A percentile compares a stretch with the other conserved stretches of the same genome.
Conservation (phyloP, 495 filamentous ascomycete species). For the Barbatosphaeria neglecta region DNA sequence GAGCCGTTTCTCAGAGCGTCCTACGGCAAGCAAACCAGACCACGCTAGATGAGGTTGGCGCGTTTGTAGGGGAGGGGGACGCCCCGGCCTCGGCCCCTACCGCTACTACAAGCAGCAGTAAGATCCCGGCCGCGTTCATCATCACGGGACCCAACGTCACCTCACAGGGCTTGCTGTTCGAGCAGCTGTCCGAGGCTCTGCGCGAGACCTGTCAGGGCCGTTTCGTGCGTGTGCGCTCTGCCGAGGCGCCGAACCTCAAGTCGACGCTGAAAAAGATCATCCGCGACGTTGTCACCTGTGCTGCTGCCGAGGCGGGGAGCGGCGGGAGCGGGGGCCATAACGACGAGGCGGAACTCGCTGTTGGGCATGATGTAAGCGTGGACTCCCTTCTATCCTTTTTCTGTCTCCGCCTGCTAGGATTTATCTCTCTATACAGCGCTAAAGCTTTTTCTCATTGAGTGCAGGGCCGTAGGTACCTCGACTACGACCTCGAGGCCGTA, state of each 20-base stretch:
- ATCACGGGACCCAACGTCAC: conserved; percentile 80
- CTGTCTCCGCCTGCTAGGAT: neutral
- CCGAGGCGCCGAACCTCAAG: conserved; percentile 74
- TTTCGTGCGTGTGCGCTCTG: conserved; percentile 63
- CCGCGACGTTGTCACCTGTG: conserved; percentile 39
- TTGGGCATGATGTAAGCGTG: conserved; percentile 41
- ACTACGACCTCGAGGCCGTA: conserved; percentile 83
- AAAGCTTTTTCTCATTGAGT: conserved; percentile 1
- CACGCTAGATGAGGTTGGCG: conserved; percentile 50
- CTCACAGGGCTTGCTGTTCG: conserved; percentile 61
- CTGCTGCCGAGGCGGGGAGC: conserved; percentile 1
- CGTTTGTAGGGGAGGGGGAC: conserved; percentile 46
- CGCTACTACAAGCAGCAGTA: conserved; percentile 13
- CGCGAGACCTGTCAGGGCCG: conserved; percentile 33
- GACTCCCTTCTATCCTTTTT: neutral
- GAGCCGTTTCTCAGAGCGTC: conserved; percentile 30
- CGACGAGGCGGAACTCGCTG: conserved; percentile 31
- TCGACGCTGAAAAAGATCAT: conserved; percentile 73
- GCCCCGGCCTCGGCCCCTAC: no score
- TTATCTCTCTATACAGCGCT: neutral
- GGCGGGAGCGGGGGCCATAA: conserved; percentile 28
- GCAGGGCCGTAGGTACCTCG: conserved; percentile 62
- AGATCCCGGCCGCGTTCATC: conserved; percentile 69
- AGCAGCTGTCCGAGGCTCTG: conserved; percentile 48
- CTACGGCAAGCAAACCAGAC: conserved; percentile 50